Conservation (phyloP, 768 basidiomycete genomes). For the Mycena filopes region DNA sequence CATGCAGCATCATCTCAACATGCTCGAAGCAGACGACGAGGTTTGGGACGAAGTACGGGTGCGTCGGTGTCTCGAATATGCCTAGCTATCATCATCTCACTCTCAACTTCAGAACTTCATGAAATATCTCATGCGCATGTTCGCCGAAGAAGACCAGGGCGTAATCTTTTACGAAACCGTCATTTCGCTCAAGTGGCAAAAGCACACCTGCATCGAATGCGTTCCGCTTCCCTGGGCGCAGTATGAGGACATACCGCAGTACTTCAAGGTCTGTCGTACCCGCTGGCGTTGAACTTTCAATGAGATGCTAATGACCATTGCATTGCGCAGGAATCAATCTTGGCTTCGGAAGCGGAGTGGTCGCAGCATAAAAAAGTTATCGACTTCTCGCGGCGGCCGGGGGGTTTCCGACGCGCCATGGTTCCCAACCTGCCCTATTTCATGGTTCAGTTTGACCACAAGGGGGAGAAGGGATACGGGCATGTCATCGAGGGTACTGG, state of each 20-base stretch:
- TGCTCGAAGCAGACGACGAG: conserved; percentile 95
- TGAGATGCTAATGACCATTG: not conserved
- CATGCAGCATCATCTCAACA: conserved; percentile 91
- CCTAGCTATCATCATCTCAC: conserved; percentile 13
- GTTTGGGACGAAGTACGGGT: conserved; percentile 98
- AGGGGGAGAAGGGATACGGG: conserved; percentile 97
- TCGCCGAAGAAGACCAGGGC: conserved; percentile 90
- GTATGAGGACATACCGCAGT: conserved; percentile 89
- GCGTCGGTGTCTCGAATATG: conserved; percentile 43
- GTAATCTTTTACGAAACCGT: conserved; percentile 97
- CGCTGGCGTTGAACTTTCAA: not conserved
- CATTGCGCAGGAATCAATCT: conserved; percentile 82
- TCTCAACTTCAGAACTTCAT: conserved; percentile 65
- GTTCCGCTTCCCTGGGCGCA: conserved; percentile 91
- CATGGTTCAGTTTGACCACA: conserved; percentile 98
- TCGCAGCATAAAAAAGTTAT: conserved; percentile 98
- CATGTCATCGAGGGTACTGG: conserved; percentile 96
- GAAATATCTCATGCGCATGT: conserved; percentile 98
- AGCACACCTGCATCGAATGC: conserved; percentile 93
- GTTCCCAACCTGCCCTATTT: conserved; percentile 98
- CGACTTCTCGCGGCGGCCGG: conserved; percentile 89
- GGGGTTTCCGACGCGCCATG: conserved; percentile 95
- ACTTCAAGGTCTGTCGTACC: conserved; percentile 79
- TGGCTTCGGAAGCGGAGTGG: conserved; percentile 96
- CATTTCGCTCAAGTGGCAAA: conserved; percentile 85